phyloP scores from a whole-genome alignment of 768 basidiomycete genomes.

The Tricholoma saponaceum region DNA sequence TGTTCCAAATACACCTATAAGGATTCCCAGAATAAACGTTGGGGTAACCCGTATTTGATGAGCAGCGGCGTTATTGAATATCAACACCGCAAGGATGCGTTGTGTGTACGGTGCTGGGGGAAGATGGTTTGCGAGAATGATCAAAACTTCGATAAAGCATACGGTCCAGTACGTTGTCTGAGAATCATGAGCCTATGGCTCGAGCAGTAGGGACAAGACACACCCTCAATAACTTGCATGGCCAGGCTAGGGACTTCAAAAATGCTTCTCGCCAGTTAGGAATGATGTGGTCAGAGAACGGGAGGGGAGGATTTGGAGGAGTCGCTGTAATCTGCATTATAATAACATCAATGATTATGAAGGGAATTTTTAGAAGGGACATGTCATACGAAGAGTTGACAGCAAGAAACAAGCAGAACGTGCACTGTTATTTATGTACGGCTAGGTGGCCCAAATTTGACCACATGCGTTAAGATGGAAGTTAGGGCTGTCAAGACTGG shows the following conservation, averaged over 20 bases:
- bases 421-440: neutral
- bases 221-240: conserved; percentile 26
- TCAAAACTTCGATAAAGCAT: conserved; percentile 23
- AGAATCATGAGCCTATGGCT: neutral
- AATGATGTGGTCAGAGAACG: conserved; percentile 19
- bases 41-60: conserved; percentile 21
- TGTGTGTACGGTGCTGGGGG: conserved; percentile 14
- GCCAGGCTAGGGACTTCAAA: conserved; percentile 23
- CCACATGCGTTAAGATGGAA: neutral
- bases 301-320: conserved; percentile 28
- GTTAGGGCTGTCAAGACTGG: neutral
- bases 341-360: conserved; percentile 29
- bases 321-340: conserved; percentile 34
- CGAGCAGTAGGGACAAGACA: neutral
- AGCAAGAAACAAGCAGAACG: neutral
- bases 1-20: conserved; percentile 27
- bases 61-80: conserved; percentile 10
- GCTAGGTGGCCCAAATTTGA: neutral
- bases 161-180: conserved; percentile 25
- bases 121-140: conserved; percentile 22
- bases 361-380: conserved; percentile 30
- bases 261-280: conserved; percentile 32
- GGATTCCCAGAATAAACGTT: conserved; percentile 25
- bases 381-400: conserved; percentile 1
- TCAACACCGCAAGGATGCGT: conserved; percentile 13